Evolutionary conservation across 1,139 yeast species (phyloP).

Genomic region (Suhomyces panamericanus): DNA sequence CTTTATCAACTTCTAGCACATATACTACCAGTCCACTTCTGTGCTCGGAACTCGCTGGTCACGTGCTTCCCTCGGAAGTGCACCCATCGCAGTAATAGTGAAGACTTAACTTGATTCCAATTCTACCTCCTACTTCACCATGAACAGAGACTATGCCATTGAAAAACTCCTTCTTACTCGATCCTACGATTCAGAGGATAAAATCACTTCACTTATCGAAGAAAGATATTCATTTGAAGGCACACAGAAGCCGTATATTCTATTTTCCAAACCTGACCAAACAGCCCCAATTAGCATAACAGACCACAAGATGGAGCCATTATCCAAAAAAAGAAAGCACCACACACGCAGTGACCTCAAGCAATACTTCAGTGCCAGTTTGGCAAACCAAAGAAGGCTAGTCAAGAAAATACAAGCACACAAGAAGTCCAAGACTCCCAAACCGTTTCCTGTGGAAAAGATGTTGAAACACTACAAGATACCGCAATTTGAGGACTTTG

Average conservation of each 20-base stretch:
- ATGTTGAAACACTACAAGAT: conserved; percentile 39
- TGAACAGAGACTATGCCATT: conserved; percentile 42
- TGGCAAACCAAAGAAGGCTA: conserved; percentile 39
- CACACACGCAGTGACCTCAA: conserved; percentile 49
- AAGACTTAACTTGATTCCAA: not conserved
- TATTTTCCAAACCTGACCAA: conserved; percentile 12
- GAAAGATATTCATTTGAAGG: conserved; percentile 59
- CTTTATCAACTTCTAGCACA: too few species aligned
- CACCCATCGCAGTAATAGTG: not conserved
- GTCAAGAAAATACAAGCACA: conserved; percentile 34
- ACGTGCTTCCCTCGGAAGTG: not conserved
- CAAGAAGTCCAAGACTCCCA: conserved; percentile 20
- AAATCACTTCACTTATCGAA: conserved; percentile 51
- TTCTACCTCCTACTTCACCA: conserved; percentile 8
- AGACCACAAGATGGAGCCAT: conserved; percentile 6
- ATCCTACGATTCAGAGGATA: conserved; percentile 43
- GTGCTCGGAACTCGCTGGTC: not conserved
- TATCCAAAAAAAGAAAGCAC: conserved; percentile 21
- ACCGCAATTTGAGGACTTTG: conserved; percentile 55
- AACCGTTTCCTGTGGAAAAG: conserved; percentile 29
- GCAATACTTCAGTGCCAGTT: conserved; percentile 38
- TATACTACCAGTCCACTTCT: not conserved
- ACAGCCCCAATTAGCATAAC: conserved; percentile 11
- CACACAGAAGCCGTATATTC: conserved; percentile 51
- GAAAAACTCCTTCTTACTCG: conserved; percentile 56